phyloP scores from a whole-genome alignment of 768 basidiomycete genomes.

The Leccinum longicurvipes region DNA sequence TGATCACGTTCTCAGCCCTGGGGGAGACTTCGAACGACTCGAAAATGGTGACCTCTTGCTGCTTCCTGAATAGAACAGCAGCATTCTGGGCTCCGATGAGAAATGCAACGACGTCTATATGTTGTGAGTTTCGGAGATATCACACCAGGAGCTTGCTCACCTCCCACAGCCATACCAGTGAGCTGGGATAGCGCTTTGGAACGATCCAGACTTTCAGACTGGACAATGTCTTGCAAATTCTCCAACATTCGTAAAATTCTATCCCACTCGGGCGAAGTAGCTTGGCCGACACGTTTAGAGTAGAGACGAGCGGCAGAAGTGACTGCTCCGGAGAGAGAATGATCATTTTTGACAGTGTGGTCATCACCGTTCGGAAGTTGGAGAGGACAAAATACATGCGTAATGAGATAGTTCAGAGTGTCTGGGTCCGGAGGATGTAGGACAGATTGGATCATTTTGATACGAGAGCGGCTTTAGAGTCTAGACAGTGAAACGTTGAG shows the following conservation, averaged over 20 bases:
- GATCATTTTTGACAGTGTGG: constrained; percentile 21
- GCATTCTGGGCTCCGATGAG: background rate
- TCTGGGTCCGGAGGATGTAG: background rate
- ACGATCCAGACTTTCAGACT: constrained; percentile 4
- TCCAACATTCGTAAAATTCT: background rate
- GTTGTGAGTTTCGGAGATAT: background rate
- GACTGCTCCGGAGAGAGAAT: constrained; percentile 22
- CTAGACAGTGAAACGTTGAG: background rate
- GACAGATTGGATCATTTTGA: background rate
- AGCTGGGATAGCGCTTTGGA: constrained; percentile 5
- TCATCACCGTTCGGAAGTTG: constrained; percentile 35
- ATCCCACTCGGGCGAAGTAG: background rate
- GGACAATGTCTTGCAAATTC: background rate
- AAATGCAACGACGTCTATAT: constrained; percentile 31
- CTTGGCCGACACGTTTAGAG: background rate
- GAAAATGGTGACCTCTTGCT: background rate
- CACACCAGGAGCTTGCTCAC: background rate
- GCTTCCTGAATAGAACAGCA: background rate
- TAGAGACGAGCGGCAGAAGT: constrained; percentile 19
- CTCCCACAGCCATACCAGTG: constrained; percentile 3
- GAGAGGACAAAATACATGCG: constrained; percentile 42
- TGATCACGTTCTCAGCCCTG: constrained; percentile 8
- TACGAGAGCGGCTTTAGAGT: no score
- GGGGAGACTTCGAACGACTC: constrained; percentile 47
- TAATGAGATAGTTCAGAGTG: constrained; percentile 26